Evolutionary conservation across 2,329 filamentous ascomycete species (phyloP).

Genomic region (Fusarium verticillioides): DNA sequence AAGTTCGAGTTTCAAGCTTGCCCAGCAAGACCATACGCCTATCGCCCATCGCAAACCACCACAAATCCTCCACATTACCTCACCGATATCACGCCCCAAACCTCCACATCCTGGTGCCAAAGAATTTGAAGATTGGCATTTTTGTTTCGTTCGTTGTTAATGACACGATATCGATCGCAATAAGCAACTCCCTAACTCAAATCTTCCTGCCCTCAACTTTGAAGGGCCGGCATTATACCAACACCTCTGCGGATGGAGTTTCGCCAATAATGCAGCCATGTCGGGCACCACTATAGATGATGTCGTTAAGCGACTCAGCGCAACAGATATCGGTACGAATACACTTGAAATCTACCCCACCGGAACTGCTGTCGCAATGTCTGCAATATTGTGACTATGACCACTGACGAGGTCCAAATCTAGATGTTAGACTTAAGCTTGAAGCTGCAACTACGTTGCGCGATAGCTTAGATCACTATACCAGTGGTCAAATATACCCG

Average conservation of each 20-base stretch:
- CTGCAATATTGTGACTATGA: background rate
- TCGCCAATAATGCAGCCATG: constrained; percentile 66
- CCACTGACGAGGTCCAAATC: constrained; percentile 10
- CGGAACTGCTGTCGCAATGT: constrained; percentile 38
- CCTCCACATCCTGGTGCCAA: background rate
- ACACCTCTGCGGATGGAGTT: constrained; percentile 50
- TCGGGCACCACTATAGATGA: constrained; percentile 70
- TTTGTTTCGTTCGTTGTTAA: constrained; percentile 8
- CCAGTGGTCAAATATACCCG: constrained; percentile 78
- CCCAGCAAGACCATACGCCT: background rate
- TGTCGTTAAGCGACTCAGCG: constrained; percentile 69
- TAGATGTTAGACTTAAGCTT: constrained; percentile 84
- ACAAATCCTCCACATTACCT: background rate
- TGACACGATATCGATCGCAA: constrained; percentile 29
- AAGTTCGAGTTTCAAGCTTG: constrained; percentile 23
- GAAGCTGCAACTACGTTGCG: constrained; percentile 87
- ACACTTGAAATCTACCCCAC: constrained; percentile 16
- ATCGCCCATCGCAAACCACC: background rate
- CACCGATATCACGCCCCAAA: background rate
- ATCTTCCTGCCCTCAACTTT: constrained; percentile 33
- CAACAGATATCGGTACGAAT: constrained; percentile 62
- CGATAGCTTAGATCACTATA: constrained; percentile 92
- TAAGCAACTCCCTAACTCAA: constrained; percentile 32
- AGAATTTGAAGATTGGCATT: background rate
- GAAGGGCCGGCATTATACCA: constrained; percentile 32